These are phyloP conservation scores for Pseudocercospora fijiensis DNA, from an alignment of 2,329 filamentous ascomycete species.

Conservation along the genomic window DNA sequence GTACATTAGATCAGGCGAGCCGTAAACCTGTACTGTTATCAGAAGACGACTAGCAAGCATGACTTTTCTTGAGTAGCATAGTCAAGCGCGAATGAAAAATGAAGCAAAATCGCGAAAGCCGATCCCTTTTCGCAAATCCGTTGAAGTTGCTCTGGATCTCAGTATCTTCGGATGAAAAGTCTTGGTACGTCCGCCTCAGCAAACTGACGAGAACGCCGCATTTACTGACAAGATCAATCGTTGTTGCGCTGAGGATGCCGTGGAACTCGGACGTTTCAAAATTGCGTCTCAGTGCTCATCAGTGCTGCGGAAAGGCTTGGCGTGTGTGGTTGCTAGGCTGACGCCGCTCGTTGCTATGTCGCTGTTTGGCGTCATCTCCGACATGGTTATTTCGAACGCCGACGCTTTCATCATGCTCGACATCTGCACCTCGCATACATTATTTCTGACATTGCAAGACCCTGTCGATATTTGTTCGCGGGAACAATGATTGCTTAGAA, in stretches of 20 bases:
- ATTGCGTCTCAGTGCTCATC: background rate
- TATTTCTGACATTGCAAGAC: background rate
- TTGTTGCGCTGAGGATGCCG: conserved; percentile 3
- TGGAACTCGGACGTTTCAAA: background rate
- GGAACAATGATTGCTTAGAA: background rate
- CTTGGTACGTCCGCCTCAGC: background rate
- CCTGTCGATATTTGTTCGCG: background rate
- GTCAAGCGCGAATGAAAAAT: conserved; percentile 10
- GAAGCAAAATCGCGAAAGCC: conserved; percentile 2
- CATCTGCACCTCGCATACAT: background rate
- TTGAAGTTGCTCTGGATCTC: no score
- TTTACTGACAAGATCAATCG: background rate
- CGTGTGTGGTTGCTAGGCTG: background rate
- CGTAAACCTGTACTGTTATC: conserved; percentile 10
- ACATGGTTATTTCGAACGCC: background rate
- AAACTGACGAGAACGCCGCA: background rate
- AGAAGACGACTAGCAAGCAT: conserved; percentile 9
- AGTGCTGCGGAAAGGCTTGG: background rate
- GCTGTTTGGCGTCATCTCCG: background rate
- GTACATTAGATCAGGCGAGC: conserved; percentile 9
- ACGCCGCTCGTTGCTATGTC: background rate
- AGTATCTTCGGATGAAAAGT: no score
- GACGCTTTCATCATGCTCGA: background rate
- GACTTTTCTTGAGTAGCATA: conserved; percentile 19
- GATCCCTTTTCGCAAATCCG: background rate